phyloP scores from a whole-genome alignment of 2,329 filamentous ascomycete species.

The Penicillium hordei region DNA sequence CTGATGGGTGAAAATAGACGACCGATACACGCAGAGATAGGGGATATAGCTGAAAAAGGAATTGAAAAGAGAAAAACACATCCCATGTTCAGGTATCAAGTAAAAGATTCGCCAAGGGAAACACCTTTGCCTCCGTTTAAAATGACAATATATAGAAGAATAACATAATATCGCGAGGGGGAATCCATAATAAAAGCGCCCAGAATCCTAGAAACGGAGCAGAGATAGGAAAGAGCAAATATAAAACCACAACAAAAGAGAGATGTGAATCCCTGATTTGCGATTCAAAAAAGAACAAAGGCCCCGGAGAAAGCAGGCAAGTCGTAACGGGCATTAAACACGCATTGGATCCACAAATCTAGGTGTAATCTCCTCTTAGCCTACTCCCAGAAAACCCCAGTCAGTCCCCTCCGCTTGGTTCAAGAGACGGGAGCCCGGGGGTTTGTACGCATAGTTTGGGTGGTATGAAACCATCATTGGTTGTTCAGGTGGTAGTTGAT shows the following conservation, averaged over 20 bases:
- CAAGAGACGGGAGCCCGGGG: slow-evolving; percentile 32
- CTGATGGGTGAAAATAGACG: slow-evolving; percentile 6
- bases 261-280: slow-evolving; percentile 12
- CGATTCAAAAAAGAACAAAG: slow-evolving; percentile 2
- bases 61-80: neutral
- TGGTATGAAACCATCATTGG: slow-evolving; percentile 37
- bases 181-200: slow-evolving; percentile 18
- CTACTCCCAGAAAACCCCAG: slow-evolving; percentile 42
- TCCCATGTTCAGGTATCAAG: slow-evolving; percentile 24
- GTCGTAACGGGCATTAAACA: slow-evolving; percentile 29
- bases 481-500: slow-evolving; percentile 32
- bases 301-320: slow-evolving; percentile 12
- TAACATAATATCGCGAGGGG: slow-evolving; percentile 9
- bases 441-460: slow-evolving; percentile 36
- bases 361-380: slow-evolving; percentile 28
- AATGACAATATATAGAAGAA: slow-evolving; percentile 15
- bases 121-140: slow-evolving; percentile 22
- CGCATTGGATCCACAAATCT: slow-evolving; percentile 13
- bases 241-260: slow-evolving; percentile 9
- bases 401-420: slow-evolving; percentile 43
- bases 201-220: slow-evolving; percentile 5
- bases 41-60: neutral
- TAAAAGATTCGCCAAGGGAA: slow-evolving; percentile 8
- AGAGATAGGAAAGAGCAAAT: neutral
- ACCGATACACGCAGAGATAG: neutral